Conservation (phyloP, 805 yeast species). For the Ogataea dorogensis region DNA sequence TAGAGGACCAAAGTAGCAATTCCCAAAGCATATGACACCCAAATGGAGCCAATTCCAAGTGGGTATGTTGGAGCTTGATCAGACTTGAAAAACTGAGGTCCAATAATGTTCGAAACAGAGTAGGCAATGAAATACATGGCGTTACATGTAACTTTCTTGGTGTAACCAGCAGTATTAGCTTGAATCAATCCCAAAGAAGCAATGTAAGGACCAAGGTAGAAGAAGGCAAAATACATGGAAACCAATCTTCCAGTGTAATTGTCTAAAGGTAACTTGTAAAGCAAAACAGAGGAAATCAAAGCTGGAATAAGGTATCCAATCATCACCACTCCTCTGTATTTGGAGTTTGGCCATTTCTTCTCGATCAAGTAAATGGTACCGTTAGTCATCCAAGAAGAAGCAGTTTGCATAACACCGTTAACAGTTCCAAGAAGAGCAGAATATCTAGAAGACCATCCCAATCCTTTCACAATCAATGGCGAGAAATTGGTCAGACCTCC, state of each 20-base stretch:
- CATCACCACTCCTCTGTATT: conserved; percentile 25
- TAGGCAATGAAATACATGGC: conserved; percentile 62
- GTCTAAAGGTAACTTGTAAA: conserved; percentile 31
- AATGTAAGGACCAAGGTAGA: conserved; percentile 29
- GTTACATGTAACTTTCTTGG: conserved; percentile 64
- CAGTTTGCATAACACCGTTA: conserved; percentile 34
- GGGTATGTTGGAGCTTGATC: conserved; percentile 58
- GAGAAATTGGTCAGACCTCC: conserved; percentile 57
- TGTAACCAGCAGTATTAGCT: conserved; percentile 67
- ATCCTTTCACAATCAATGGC: conserved; percentile 34
- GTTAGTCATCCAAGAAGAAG: conserved; percentile 33
- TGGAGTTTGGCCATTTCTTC: conserved; percentile 42
- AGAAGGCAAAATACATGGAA: conserved; percentile 28
- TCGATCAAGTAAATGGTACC: conserved; percentile 48
- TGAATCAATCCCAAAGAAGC: conserved; percentile 34
- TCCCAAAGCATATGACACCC: conserved; percentile 34
- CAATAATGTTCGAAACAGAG: conserved; percentile 66
- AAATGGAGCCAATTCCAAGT: conserved; percentile 49
- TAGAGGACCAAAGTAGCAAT: conserved; percentile 30
- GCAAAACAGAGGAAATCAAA: conserved; percentile 30
- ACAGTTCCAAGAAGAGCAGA: conserved; percentile 36
- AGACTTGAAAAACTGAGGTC: conserved; percentile 67
- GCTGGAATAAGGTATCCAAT: conserved; percentile 31
- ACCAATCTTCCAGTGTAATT: conserved; percentile 22
- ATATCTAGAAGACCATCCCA: conserved; percentile 30